These are phyloP conservation scores for Ceratocystis papillata DNA, from an alignment of 2,329 filamentous ascomycete species.

Conservation along the genomic window DNA sequence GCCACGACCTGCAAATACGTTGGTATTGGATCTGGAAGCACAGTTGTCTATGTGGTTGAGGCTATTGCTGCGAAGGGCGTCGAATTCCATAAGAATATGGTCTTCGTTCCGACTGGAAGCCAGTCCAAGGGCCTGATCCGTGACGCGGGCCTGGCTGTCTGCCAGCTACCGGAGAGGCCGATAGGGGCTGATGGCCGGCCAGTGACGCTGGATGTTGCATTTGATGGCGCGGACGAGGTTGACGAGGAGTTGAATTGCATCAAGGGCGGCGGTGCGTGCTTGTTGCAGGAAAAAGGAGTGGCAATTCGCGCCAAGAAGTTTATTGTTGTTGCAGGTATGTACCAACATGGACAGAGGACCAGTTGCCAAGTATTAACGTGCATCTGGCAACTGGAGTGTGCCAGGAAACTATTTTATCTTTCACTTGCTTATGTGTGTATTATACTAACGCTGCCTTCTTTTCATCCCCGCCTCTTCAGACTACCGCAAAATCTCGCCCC, in stretches of 20 bases:
- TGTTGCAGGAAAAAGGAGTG: slow-evolving; percentile 96
- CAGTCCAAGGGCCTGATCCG: slow-evolving; percentile 82
- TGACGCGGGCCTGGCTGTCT: slow-evolving; percentile 61
- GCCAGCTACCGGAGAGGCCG: slow-evolving; percentile 67
- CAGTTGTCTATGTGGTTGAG: slow-evolving; percentile 75
- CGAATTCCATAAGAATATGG: slow-evolving; percentile 51
- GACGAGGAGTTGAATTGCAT: slow-evolving; percentile 92
- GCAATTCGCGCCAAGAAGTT: slow-evolving; percentile 76
- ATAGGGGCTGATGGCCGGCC: slow-evolving; percentile 38
- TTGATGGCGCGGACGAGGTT: slow-evolving; percentile 95
- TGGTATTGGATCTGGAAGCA: slow-evolving; percentile 72
- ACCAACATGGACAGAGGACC: no score
- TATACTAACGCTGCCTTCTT: background rate
- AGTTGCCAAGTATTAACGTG: background rate
- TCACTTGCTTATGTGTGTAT: background rate
- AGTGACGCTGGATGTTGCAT: slow-evolving; percentile 69
- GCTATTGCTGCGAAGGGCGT: slow-evolving; percentile 56
- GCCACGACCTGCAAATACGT: slow-evolving; percentile 48
- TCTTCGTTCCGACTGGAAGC: slow-evolving; percentile 85
- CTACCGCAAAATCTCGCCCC: slow-evolving; percentile 74
- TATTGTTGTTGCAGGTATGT: slow-evolving; percentile 68
- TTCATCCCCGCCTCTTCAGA: slow-evolving; percentile 42
- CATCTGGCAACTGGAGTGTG: background rate
- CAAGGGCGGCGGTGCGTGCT: slow-evolving; percentile 92
- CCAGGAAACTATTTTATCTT: background rate